A percentile compares a stretch with the other conserved stretches of the same genome.
These are phyloP conservation scores for Phytopythium sindhum DNA, from an alignment of 352 stramenopile species.

Conservation along the genomic window DNA sequence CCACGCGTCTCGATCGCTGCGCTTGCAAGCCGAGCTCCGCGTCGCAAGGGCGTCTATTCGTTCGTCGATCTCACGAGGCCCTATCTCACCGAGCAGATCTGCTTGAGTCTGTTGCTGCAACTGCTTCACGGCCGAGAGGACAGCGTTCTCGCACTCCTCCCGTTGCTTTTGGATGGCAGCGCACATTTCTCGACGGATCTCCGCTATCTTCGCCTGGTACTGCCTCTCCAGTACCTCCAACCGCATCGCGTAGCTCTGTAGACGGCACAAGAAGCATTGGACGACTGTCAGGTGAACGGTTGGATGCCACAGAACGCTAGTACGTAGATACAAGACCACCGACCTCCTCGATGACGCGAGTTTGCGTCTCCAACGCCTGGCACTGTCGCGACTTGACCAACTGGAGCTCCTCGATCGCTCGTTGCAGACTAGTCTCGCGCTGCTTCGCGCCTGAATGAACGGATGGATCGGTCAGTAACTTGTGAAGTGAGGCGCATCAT, in stretches of 20 bases:
- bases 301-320: neutral
- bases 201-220: slow-evolving; percentile 46
- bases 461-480: neutral
- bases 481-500: neutral
- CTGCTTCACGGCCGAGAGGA: slow-evolving; percentile 39
- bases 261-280: neutral
- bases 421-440: slow-evolving; percentile 37
- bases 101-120: slow-evolving; percentile 45
- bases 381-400: slow-evolving; percentile 54
- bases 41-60: neutral
- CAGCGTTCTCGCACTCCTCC: slow-evolving; percentile 28
- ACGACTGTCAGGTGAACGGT: neutral
- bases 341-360: slow-evolving; percentile 53
- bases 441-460: slow-evolving; percentile 31
- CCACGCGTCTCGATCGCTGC: slow-evolving; percentile 1
- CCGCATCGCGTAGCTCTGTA: slow-evolving; percentile 46
- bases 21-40: neutral
- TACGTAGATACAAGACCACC: neutral
- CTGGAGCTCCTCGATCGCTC: slow-evolving; percentile 53
- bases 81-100: slow-evolving; percentile 16
- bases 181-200: slow-evolving; percentile 53
- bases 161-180: slow-evolving; percentile 40
- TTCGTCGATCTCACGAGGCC: neutral
- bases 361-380: slow-evolving; percentile 36
- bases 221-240: slow-evolving; percentile 65